phyloP scores from a whole-genome alignment of 352 stramenopile species.

The Phytophthora capsici region DNA sequence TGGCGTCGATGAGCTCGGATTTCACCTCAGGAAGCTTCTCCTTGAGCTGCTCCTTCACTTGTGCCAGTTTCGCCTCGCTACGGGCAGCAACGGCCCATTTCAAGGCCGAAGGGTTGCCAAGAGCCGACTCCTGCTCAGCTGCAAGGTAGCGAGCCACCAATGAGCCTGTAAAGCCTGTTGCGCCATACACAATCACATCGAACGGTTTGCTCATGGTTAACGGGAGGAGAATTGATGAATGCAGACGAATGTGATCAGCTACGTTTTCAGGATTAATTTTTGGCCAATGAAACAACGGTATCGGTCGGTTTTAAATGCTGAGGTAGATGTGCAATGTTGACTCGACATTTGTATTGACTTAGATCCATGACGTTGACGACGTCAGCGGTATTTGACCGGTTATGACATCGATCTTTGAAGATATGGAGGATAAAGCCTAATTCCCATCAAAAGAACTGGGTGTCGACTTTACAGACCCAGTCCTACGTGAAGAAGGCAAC shows the following conservation, averaged over 20 bases:
- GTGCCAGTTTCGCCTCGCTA: constrained; percentile 74
- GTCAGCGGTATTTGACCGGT: constrained; percentile 18
- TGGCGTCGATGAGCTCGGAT: constrained; percentile 47
- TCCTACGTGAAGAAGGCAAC: no score
- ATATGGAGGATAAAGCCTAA: not conserved
- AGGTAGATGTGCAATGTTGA: constrained; percentile 21
- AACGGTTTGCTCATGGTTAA: constrained; percentile 50
- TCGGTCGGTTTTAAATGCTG: not conserved
- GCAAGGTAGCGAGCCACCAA: constrained; percentile 79
- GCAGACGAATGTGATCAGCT: constrained; percentile 2
- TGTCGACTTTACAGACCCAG: no score
- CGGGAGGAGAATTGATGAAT: constrained; percentile 3
- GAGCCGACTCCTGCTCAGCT: constrained; percentile 43
- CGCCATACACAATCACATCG: constrained; percentile 86
- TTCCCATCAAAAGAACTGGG: no score
- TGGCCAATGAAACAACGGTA: not conserved
- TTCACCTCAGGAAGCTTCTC: constrained; percentile 45
- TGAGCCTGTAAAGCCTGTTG: constrained; percentile 90
- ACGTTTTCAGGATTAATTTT: not conserved
- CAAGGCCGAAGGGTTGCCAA: constrained; percentile 39
- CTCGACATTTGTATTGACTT: constrained; percentile 24
- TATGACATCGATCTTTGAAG: constrained; percentile 10
- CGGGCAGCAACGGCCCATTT: constrained; percentile 91
- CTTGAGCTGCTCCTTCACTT: constrained; percentile 64
- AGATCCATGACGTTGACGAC: constrained; percentile 7